A percentile compares a stretch with the other conserved stretches of the same genome.
Conservation (phyloP, 129 eudicot genomes). For the Escallonia herrerae region DNA sequence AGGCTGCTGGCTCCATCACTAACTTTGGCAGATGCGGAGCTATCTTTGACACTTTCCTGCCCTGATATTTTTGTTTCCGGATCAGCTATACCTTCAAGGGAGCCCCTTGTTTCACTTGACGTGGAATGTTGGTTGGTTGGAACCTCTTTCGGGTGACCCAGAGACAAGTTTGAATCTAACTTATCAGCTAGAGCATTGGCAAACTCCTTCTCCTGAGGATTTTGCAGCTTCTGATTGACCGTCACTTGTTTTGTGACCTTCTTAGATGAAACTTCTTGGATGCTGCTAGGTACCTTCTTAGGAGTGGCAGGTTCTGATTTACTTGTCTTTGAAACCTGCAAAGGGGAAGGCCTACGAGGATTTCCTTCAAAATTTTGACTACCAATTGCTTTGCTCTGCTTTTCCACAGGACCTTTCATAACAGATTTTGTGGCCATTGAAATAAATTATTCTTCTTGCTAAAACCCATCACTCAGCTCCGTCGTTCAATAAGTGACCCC, state of each 20-base stretch:
- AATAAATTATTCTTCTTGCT: slow-evolving; percentile 10
- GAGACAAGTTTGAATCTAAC: slow-evolving; percentile 33
- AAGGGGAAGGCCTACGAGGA: slow-evolving; percentile 22
- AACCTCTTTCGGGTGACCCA: slow-evolving; percentile 22
- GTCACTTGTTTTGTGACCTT: slow-evolving; percentile 10
- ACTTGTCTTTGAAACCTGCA: slow-evolving; percentile 16
- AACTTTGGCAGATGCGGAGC: slow-evolving; percentile 29
- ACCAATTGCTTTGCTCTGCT: slow-evolving; percentile 28
- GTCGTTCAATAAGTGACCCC: slow-evolving; percentile 13
- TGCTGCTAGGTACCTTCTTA: slow-evolving; percentile 21
- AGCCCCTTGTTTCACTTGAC: slow-evolving; percentile 12
- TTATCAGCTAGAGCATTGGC: slow-evolving; percentile 30
- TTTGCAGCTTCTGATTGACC: slow-evolving; percentile 20
- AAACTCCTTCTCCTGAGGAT: slow-evolving; percentile 19
- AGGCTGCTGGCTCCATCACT: slow-evolving; percentile 39
- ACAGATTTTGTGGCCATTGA: slow-evolving; percentile 57
- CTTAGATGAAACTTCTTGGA: slow-evolving; percentile 14
- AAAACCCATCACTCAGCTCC: slow-evolving; percentile 17
- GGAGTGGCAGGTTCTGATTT: slow-evolving; percentile 29
- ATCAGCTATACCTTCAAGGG: slow-evolving; percentile 23
- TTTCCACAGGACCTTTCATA: slow-evolving; percentile 25
- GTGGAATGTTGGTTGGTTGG: slow-evolving; percentile 3
- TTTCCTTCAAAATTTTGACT: slow-evolving; percentile 28
- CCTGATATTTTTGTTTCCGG: slow-evolving; percentile 30
- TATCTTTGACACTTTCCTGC: slow-evolving; percentile 30